Conservation (phyloP, 768 basidiomycete species). For the Exsudoporus frostii region DNA sequence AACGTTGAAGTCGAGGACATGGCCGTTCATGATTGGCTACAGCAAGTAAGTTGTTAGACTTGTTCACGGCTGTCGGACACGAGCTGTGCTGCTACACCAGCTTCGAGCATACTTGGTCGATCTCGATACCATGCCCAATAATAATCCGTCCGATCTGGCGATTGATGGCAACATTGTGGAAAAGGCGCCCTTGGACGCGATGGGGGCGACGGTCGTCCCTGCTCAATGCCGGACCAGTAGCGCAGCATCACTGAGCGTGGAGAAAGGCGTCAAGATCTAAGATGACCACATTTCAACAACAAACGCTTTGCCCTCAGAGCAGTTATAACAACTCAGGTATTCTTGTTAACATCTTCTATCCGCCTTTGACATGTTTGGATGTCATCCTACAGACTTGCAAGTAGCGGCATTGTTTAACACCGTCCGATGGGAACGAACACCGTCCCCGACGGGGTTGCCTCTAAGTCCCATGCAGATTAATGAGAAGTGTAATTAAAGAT, state of each 20-base stretch:
- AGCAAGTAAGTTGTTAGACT: no score
- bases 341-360: neutral
- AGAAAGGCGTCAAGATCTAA: neutral
- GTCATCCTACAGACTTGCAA: neutral
- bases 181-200: no score
- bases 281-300: neutral
- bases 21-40: no score
- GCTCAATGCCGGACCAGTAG: no score
- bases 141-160: no score
- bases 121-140: no score
- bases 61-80: no score
- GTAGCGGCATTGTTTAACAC: neutral
- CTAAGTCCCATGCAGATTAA: slow-evolving; percentile 12
- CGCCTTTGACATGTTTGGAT: neutral
- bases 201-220: no score
- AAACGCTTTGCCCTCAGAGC: neutral
- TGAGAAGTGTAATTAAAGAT: slow-evolving; percentile 12
- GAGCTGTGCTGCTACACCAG: no score
- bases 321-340: neutral
- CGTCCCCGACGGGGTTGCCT: neutral
- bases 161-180: no score
- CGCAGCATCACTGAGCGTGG: neutral
- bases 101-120: no score
- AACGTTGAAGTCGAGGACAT: no score
- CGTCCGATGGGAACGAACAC: neutral